These are phyloP conservation scores for Entomortierella lignicola DNA, from an alignment of 192 early-diverging fungal genomes.

Conservation along the genomic window DNA sequence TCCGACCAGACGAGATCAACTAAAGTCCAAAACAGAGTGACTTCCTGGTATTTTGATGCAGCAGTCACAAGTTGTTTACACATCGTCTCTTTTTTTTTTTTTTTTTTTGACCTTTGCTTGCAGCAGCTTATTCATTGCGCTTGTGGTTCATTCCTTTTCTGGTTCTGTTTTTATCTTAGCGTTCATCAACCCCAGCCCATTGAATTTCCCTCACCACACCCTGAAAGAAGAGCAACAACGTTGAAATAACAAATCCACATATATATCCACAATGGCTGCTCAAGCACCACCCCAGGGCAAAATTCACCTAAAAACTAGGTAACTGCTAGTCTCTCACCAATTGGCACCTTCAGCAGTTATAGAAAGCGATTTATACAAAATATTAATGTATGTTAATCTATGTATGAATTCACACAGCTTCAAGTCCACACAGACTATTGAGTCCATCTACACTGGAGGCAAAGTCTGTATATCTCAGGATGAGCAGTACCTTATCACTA, in stretches of 20 bases:
- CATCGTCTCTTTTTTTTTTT: not conserved
- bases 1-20: not conserved
- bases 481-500: slow-evolving; percentile 77
- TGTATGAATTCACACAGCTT: slow-evolving; percentile 60
- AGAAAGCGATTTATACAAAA: too few relatives aligned
- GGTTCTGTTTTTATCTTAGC: not conserved
- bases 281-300: slow-evolving; percentile 54
- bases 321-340: not conserved
- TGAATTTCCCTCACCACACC: not conserved
- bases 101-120: slow-evolving; percentile 3
- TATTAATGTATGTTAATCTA: too few relatives aligned
- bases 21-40: slow-evolving; percentile 12
- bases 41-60: slow-evolving; percentile 2
- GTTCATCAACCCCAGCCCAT: not conserved
- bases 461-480: slow-evolving; percentile 76
- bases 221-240: slow-evolving; percentile 9
- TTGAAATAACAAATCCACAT: not conserved
- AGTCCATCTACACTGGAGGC: slow-evolving; percentile 93
- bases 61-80: slow-evolving; percentile 1
- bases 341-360: too few relatives aligned
- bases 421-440: slow-evolving; percentile 80
- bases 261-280: slow-evolving; percentile 41
- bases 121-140: not conserved
- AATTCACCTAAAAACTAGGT: slow-evolving; percentile 56
- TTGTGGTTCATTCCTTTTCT: not conserved